A percentile compares a stretch with the other conserved stretches of the same genome.
Conservation (phyloP, 495 filamentous ascomycete genomes). For the Lentithecium fluviatile region DNA sequence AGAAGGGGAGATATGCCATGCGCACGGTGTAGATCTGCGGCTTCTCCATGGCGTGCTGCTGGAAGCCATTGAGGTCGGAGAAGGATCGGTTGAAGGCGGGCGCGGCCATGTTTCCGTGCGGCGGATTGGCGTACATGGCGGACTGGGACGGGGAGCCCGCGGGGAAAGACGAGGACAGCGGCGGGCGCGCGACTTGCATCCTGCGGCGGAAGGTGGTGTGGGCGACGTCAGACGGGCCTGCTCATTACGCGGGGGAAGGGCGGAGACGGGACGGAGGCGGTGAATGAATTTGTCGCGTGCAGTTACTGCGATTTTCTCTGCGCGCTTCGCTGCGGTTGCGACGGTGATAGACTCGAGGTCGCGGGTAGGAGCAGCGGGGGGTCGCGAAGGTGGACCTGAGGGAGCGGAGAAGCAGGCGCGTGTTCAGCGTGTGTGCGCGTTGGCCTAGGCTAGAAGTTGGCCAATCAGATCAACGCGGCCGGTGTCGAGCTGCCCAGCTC, state of each 20-base stretch:
- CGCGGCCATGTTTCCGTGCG: constrained; percentile 28
- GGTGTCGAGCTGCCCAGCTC: not conserved
- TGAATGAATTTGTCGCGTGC: not conserved
- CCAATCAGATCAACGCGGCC: constrained; percentile 2
- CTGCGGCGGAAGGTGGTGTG: constrained; percentile 11
- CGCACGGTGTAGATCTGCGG: constrained; percentile 77
- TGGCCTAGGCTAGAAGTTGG: not conserved
- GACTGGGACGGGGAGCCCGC: constrained; percentile 28
- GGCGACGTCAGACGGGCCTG: not conserved
- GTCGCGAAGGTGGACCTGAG: not conserved
- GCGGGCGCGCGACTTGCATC: constrained; percentile 36
- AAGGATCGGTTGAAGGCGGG: constrained; percentile 43
- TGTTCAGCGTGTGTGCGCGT: constrained; percentile 2
- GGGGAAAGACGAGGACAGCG: constrained; percentile 34
- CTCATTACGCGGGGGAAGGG: not conserved
- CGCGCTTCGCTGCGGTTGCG: too few relatives aligned
- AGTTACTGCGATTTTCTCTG: too few relatives aligned
- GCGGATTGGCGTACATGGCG: constrained; percentile 32
- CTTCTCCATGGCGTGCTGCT: constrained; percentile 54
- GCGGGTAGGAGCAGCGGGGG: not conserved
- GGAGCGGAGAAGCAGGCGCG: not conserved
- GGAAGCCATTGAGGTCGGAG: constrained; percentile 52
- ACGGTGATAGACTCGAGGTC: too few relatives aligned
- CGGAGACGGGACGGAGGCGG: not conserved
- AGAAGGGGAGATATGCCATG: constrained; percentile 1